Evolutionary conservation across 352 stramenopile species (phyloP), one percentile per base, ranked within the genome.

Genomic region (Phytophthora constricta): DNA sequence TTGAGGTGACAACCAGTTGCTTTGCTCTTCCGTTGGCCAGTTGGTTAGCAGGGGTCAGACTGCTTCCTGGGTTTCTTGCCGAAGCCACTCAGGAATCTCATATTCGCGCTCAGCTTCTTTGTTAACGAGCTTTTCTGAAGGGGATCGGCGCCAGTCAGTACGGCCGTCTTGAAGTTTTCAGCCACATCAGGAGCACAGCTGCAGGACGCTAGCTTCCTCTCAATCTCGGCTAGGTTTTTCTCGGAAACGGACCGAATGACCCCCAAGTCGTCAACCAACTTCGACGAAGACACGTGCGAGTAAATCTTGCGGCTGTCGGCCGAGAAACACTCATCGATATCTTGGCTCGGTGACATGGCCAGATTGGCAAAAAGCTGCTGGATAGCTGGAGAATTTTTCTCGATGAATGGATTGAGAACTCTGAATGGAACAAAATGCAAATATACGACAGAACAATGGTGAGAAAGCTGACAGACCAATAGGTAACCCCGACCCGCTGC

Each of bases 381-480:
- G 53, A 96, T 95, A 23, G 72, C 76, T 10, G 77, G 66, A 3
- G 89, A 90, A 47, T 96, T 96, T 22, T 80, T 79, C 50, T 93
- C 83, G 51, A 96, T 95, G 66, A 96, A 96, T 37, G 84, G 79
- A 73, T 96, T 96, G 43, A 96, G 71, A 26, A 95, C 82, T 57
- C 88, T 94, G 50, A 0, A 67, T 25, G 39, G 11, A 66, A 4
- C 19, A 42, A n/a, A n/a, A n/a, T n/a, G n/a, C n/a, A n/a, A n/a
- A n/a, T n/a, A n/a, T n/a, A n/a, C 26, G 22, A 48, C 25, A 62
- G 28, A 11, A 41, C 8, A 26, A 10, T 46, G 28, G 27, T 57
- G 4, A 28, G 37, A 20, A 31, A 26, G 7, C 7, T 13, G 37
- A 52, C 23, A 8, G 5, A 37, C 8, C 46, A 9, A 41, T 37